Evolutionary conservation across 2,329 filamentous ascomycete genomes (phyloP), one percentile per base, ranked within the genome.

Genomic region (Amphichorda felina): DNA sequence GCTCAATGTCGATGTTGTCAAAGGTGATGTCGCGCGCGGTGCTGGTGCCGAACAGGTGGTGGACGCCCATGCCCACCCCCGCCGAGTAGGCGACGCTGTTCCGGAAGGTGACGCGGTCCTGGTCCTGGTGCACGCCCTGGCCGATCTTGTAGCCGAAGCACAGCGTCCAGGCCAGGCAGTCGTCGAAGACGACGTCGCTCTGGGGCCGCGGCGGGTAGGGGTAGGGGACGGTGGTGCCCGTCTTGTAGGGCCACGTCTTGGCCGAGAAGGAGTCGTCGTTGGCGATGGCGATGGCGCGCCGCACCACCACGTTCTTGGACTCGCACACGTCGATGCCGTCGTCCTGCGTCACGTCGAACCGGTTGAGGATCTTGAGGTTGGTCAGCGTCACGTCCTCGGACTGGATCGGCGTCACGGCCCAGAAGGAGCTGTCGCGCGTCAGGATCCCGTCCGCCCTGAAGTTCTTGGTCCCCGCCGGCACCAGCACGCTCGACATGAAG

Each of bases 361-460:
- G 25, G 18, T 36, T 26, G 15, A 36, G 34, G 21, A 36, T 36
- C 26, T 36, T 36, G 16, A 36, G 18, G 15, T 36, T 36, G 13
- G 34, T 36, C 18, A 36, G 22, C 10, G 15, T 14, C n/a, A 15
- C 34, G 15, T 36, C 18, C 18, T 36, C 34, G 9, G 13, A 9
- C 18, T 36, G 34, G 27, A 36, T 36, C 8, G 18, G 14, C 8
- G 18, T n/a, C 13, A 36, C 34, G 13, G 34, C 34, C 34, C 34
- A 36, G 34, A 36, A 36, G 14, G 25, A 30, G 28, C 26, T 30
- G 19, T 36, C 34, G 30, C 34, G 34, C n/a, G 30, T n/a, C 25
- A 36, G 16, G n/a, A 36, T 30, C 6, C 34, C 34, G 19, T 36
- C 34, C n/a, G 16, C 16, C 5, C 15, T 16, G 17, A 36, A 36